These are phyloP conservation scores for Pythium plurisporium DNA, from an alignment of 352 stramenopile species.

Conservation along the genomic window DNA sequence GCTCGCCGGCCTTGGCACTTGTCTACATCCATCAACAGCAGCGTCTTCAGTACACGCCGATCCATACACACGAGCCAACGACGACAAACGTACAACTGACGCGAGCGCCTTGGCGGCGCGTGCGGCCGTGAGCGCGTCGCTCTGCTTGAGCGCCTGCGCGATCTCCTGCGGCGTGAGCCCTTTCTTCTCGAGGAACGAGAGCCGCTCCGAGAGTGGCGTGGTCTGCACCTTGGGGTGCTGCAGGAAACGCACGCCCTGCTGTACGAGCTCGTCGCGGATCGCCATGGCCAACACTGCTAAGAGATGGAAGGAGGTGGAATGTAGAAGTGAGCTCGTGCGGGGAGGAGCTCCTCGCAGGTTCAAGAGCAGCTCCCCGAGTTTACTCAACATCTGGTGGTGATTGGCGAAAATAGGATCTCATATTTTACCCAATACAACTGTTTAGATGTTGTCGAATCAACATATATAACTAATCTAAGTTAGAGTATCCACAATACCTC, in stretches of 20 bases:
- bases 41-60: background rate
- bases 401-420: too few relatives aligned
- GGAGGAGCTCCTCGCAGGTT: background rate
- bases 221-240: conserved; percentile 74
- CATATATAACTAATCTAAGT: too few relatives aligned
- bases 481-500: too few relatives aligned
- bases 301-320: too few relatives aligned
- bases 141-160: conserved; percentile 53
- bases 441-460: too few relatives aligned
- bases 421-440: too few relatives aligned
- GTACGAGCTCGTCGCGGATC: conserved; percentile 55
- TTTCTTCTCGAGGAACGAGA: conserved; percentile 77
- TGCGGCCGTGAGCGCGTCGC: conserved; percentile 57
- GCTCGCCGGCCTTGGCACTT: conserved; percentile 45
- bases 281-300: too few relatives aligned
- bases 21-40: conserved; percentile 30
- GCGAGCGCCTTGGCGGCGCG: conserved; percentile 46
- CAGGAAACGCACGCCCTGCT: conserved; percentile 74
- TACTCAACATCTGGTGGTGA: too few relatives aligned
- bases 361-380: background rate
- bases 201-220: conserved; percentile 63
- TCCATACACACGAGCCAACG: background rate
- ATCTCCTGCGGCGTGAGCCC: conserved; percentile 66
- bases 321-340: too few relatives aligned
- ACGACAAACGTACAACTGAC: conserved; percentile 40